A percentile compares a stretch with the other conserved stretches of the same genome.
phyloP scores from a whole-genome alignment of 2,329 filamentous ascomycete genomes.

The Penicillium hesseltinei region DNA sequence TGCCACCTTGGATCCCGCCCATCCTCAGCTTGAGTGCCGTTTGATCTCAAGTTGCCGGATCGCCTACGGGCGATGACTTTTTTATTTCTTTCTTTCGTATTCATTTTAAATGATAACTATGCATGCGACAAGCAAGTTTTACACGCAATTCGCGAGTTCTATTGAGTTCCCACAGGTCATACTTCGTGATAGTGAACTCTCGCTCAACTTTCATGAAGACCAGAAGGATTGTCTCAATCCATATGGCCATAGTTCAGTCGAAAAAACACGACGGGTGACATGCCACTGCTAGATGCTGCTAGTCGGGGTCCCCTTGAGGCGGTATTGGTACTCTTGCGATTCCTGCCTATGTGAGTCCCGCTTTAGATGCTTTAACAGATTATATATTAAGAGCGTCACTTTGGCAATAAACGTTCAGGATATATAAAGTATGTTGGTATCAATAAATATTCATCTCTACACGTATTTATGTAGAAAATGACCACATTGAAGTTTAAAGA shows the following conservation, averaged over 20 bases:
- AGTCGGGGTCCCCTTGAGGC: background rate
- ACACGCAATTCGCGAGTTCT: slow-evolving; percentile 22
- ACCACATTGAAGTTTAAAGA: background rate
- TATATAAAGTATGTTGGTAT: background rate
- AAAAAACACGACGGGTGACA: background rate
- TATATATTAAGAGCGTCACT: too few species aligned
- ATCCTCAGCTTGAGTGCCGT: background rate
- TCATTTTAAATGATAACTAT: background rate
- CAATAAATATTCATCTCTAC: background rate
- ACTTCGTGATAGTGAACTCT: slow-evolving; percentile 20
- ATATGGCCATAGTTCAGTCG: background rate
- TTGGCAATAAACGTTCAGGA: too few species aligned
- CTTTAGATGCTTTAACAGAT: background rate
- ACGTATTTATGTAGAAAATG: too few species aligned
- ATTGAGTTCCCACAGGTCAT: slow-evolving; percentile 23
- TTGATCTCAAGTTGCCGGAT: background rate
- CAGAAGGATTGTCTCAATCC: background rate
- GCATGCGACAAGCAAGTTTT: background rate
- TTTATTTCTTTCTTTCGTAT: background rate
- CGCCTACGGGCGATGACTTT: background rate
- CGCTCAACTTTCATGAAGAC: background rate
- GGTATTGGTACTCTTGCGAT: background rate
- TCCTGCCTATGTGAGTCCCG: background rate
- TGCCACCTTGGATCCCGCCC: background rate
- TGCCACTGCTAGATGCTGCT: background rate